Evolutionary conservation across 768 basidiomycete species (phyloP), one percentile per base, ranked within the genome.

Genomic region (Clathrus columnatus): DNA sequence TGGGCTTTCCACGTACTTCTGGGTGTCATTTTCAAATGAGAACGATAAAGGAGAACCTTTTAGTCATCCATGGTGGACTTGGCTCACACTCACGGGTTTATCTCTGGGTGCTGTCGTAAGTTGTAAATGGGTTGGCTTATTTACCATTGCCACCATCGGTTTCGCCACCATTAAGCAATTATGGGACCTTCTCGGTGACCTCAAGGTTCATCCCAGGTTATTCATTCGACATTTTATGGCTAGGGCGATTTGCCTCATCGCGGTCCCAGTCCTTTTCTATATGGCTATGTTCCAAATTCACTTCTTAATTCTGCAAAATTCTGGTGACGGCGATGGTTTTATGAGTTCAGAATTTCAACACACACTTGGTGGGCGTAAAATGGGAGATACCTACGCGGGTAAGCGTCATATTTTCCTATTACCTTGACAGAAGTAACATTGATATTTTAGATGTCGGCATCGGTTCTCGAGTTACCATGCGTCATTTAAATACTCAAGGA

Each of bases 281-380:
- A 93, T 98, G 90, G 67, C 74, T 65, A 96, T 96, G 89, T 99
- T 99, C 74, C 79, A 86, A 69, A 83, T 99, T 51, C 96, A 99
- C 68, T 97, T 98, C 71, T 64, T 84, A 65, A 79, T 99, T 61
- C 74, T 99, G 26, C 80, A 83, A 64, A 87, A 86, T 68, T 87
- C 89, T 1, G 96, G 96, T 28, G 95, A 98, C 51, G 96, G 96
- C 0, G 96, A 98, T 67, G 93, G 94, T 0, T 99, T 99, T 70
- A 99, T 99, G 96, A 95, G 90, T 72, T 90, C 92, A 2, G 94
- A 93, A 67, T 99, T 99, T 73, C 94, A 97, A 70, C 95, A 98
- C 65, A 97, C 94, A 0, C 75, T 99, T 11, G 76, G 84, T 16
- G 92, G 93, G 5, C 84, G 83, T 44, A 81, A 85, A 6, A 97